Base-by-base conservation (phyloP, 2,329 filamentous ascomycete genomes). In the Nothophaeocryptopus gaeumannii region DNA sequence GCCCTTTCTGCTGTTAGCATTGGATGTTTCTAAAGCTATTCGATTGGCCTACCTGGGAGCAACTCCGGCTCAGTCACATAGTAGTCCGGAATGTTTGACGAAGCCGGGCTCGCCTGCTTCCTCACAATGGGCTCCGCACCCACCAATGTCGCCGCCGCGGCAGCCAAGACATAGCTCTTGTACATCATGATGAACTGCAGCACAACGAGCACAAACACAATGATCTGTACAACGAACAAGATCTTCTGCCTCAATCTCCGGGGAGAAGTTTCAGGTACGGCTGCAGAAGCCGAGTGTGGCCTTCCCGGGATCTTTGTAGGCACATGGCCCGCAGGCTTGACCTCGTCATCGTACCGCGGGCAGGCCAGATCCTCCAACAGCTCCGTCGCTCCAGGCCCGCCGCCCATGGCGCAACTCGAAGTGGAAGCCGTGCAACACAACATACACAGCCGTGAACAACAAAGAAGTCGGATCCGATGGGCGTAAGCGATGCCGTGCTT, bases 41-140 rank as follows among this genome's bases (percentile, higher is more conserved):
- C 33, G n/a, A 30, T 20, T 31, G 11, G 53, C 55, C 38, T 51
- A 67, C 66, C 67, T 41, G 66, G 55, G 36, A 63, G 82, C 38
- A 83, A 66, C 65, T 84, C 74, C 3, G 81, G 80, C 16, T 72
- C 74, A 0, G 81, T 85, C 64, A 83, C 79, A 60, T 83, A 84
- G 64, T 85, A 81, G 63, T 84, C 78, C 16, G 82, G 82, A 39
- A 83, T 75, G 35, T 74, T 50, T 26, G 20, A 26, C 20, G 20
- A 42, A 34, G 56, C 53, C 30, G 49, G 51, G 29, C 44, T 55
- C 13, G 47, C 50, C 20, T 40, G 45, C 38, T 62, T 46, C 15
- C 54, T 49, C 33, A 53, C 54, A 13, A 61, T 40, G 5, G 59
- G 47, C 13, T 45, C 58, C 14, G 41, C 50, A 9, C 29, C 42